These are phyloP conservation scores for Oryza meridionalis DNA, from an alignment of 176 grass and related monocot species.

Conservation along the genomic window DNA sequence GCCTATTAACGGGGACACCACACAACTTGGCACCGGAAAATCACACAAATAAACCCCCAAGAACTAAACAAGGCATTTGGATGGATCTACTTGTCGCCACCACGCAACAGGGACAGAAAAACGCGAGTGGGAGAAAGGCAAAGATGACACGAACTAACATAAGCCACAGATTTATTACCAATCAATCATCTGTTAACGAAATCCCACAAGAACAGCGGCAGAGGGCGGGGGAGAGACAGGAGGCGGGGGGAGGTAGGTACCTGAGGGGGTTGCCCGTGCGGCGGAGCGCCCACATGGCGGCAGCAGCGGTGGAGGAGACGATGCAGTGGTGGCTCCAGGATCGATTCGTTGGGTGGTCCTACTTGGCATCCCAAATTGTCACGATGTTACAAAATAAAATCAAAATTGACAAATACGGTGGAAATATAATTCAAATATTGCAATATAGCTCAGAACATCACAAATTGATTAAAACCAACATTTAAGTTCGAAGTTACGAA, in stretches of 20 bases:
- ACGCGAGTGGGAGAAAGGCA: not conserved
- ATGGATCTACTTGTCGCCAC: conserved; percentile 13
- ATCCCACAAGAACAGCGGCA: not conserved
- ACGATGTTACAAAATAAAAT: too few relatives aligned
- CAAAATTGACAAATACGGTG: too few relatives aligned
- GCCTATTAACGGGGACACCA: not conserved
- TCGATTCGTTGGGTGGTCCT: too few relatives aligned
- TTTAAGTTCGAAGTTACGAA: too few relatives aligned
- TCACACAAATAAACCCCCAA: not conserved
- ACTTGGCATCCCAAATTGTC: too few relatives aligned
- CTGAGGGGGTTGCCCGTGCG: conserved; percentile 55
- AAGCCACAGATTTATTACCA: not conserved
- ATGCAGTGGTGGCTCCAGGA: too few relatives aligned
- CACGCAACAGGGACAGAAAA: not conserved
- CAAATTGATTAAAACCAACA: too few relatives aligned
- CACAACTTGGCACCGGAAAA: not conserved
- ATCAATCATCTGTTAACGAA: not conserved
- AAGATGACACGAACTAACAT: not conserved
- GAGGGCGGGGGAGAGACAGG: too few relatives aligned
- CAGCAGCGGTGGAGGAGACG: not conserved
- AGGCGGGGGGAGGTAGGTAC: conserved; percentile 13
- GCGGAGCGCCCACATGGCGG: conserved; percentile 70
- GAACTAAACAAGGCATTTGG: not conserved
- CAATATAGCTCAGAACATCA: too few relatives aligned
- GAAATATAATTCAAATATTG: too few relatives aligned